These are phyloP conservation scores for Salix caprea DNA, from an alignment of 345 rosid genomes.

Conservation along the genomic window DNA sequence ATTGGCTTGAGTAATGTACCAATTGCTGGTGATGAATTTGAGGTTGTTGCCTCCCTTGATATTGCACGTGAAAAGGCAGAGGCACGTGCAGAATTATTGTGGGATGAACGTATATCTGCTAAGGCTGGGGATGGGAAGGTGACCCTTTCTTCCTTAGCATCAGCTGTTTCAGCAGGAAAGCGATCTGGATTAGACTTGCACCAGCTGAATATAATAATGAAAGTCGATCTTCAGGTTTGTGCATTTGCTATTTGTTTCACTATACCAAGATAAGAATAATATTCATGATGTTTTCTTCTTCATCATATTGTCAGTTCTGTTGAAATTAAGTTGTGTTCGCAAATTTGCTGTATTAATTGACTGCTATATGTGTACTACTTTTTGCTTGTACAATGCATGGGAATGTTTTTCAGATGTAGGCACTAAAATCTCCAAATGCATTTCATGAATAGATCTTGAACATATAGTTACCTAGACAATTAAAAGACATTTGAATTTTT, in stretches of 20 bases:
- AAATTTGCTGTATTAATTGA: not conserved
- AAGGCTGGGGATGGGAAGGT: conserved; percentile 97
- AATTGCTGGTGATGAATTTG: conserved; percentile 90
- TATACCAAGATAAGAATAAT: not conserved
- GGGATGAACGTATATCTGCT: conserved; percentile 75
- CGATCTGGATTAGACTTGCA: conserved; percentile 90
- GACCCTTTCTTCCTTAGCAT: conserved; percentile 92
- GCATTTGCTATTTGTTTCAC: not conserved
- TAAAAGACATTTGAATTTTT: not conserved
- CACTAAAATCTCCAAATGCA: not conserved
- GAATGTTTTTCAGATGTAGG: not conserved
- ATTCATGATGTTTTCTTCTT: not conserved
- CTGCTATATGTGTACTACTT: not conserved
- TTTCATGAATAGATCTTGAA: not conserved
- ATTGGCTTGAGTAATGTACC: conserved; percentile 84
- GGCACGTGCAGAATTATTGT: conserved; percentile 56
- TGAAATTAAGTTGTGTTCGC: not conserved
- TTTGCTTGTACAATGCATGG: not conserved
- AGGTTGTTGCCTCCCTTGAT: conserved; percentile 77
- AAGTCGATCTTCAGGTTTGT: conserved; percentile 93
- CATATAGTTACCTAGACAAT: not conserved
- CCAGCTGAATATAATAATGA: conserved; percentile 83
- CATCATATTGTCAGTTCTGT: conserved; percentile 7
- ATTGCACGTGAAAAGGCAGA: conserved; percentile 87
- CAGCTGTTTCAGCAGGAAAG: conserved; percentile 79